Evolutionary conservation across 441 rosid genomes (phyloP).

Genomic region (Euphorbia schlechtendalii): DNA sequence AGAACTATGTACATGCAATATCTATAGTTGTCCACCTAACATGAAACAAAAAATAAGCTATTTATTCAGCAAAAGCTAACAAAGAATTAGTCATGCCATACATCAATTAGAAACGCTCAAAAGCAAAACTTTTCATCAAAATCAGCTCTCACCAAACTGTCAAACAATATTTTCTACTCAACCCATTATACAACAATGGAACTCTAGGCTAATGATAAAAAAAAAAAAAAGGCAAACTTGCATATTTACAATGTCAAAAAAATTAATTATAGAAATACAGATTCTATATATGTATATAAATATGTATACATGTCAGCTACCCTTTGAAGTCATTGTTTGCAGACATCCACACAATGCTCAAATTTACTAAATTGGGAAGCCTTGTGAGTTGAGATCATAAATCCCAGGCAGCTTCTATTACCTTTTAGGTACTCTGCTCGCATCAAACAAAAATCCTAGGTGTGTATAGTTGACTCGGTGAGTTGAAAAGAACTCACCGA

Average conservation of each 20-base stretch:
- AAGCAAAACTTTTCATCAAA: not conserved
- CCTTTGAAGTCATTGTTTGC: slow-evolving; percentile 26
- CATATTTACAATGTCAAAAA: slow-evolving; percentile 28
- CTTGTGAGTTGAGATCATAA: slow-evolving; percentile 8
- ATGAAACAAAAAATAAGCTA: too few species aligned
- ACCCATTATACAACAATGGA: slow-evolving; percentile 16
- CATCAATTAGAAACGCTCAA: too few species aligned
- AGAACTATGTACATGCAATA: too few species aligned
- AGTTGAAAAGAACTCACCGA: slow-evolving; percentile 8
- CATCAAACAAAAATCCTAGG: slow-evolving; percentile 8
- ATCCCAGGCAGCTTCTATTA: slow-evolving; percentile 13
- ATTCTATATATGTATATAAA: not conserved
- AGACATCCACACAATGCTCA: slow-evolving; percentile 23
- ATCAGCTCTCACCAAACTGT: slow-evolving; percentile 1
- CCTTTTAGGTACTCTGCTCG: slow-evolving; percentile 6
- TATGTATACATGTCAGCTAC: slow-evolving; percentile 15
- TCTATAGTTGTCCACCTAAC: too few species aligned
- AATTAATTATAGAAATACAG: slow-evolving; percentile 8
- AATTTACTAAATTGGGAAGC: slow-evolving; percentile 10
- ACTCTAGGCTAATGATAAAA: not conserved
- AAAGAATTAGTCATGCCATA: too few species aligned
- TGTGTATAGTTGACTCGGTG: slow-evolving; percentile 3
- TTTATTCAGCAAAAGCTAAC: too few species aligned
- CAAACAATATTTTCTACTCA: slow-evolving; percentile 11
- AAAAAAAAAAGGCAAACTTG: slow-evolving; percentile 10